These are phyloP conservation scores for Gastrolobium villosum DNA, from an alignment of 306 rosid genomes.

Conservation along the genomic window DNA sequence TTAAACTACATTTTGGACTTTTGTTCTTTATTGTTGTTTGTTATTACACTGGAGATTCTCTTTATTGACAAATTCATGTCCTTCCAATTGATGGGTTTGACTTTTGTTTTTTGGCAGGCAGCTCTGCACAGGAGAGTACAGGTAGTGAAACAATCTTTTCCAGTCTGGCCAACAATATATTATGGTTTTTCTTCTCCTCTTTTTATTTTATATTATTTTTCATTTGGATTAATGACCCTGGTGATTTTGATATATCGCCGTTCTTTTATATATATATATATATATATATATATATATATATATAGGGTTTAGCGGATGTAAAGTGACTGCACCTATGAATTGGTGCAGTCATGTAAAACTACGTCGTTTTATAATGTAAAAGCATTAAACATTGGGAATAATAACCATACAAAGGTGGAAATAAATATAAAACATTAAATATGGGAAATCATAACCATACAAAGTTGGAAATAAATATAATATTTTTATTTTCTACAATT, in stretches of 20 bases:
- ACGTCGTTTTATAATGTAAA: too few species aligned
- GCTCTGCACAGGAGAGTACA: constrained; percentile 97
- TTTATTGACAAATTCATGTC: neutral
- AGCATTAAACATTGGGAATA: too few species aligned
- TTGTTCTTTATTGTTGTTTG: neutral
- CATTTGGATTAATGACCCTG: constrained; percentile 9
- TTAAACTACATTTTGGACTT: constrained; percentile 29
- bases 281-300: neutral
- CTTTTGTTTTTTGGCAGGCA: constrained; percentile 70
- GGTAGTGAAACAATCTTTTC: constrained; percentile 58
- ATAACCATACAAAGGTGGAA: too few species aligned
- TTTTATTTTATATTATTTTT: neutral
- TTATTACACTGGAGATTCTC: constrained; percentile 4
- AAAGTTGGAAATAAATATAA: too few species aligned
- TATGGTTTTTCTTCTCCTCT: neutral
- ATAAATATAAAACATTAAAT: too few species aligned
- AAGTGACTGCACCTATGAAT: too few species aligned
- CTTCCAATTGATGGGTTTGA: constrained; percentile 17
- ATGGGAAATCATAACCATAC: too few species aligned
- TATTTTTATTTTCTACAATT: too few species aligned
- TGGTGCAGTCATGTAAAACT: too few species aligned
- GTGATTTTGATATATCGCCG: constrained; percentile 14
- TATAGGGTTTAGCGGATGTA: too few species aligned
- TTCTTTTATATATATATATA: neutral
- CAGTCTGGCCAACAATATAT: neutral